Evolutionary conservation across 495 filamentous ascomycete species (phyloP).

Genomic region (Trichoderma asperelloides): DNA sequence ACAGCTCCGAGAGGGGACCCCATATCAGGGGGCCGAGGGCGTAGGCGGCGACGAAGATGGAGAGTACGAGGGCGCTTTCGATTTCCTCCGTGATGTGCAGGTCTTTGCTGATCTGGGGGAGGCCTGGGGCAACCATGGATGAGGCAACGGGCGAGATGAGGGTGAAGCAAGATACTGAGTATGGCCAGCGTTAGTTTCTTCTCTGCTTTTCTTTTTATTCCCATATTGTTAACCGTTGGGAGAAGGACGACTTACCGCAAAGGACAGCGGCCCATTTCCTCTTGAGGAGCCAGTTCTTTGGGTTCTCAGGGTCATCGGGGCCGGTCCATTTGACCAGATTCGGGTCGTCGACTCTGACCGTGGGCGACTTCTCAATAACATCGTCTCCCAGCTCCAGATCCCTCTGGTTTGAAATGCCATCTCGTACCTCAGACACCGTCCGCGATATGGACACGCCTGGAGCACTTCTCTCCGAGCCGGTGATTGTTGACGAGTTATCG

Average conservation of each 20-base stretch:
- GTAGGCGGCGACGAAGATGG: conserved; percentile 69
- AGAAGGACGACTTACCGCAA: conserved; percentile 17
- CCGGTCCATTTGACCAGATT: conserved; percentile 34
- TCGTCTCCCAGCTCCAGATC: conserved; percentile 22
- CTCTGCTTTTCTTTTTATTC: background rate
- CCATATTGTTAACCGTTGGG: background rate
- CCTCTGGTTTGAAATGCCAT: conserved; percentile 22
- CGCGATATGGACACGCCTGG: conserved; percentile 10
- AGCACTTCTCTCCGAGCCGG: background rate
- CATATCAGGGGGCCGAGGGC: conserved; percentile 47
- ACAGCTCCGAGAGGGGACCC: conserved; percentile 56
- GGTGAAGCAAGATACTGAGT: conserved; percentile 50
- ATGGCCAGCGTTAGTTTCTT: background rate
- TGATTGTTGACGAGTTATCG: background rate
- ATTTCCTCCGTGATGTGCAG: conserved; percentile 49
- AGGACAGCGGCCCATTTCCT: conserved; percentile 60
- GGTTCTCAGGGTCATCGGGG: conserved; percentile 49
- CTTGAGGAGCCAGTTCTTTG: conserved; percentile 43
- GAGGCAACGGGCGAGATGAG: conserved; percentile 61
- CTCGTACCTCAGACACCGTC: conserved; percentile 22
- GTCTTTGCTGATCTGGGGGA: conserved; percentile 47
- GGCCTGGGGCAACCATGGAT: conserved; percentile 64
- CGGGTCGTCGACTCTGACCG: conserved; percentile 18
- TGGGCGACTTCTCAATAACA: conserved; percentile 12
- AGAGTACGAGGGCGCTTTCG: conserved; percentile 51